phyloP scores from a whole-genome alignment of 2,329 filamentous ascomycete genomes.

The Salinomyces thailandicus region DNA sequence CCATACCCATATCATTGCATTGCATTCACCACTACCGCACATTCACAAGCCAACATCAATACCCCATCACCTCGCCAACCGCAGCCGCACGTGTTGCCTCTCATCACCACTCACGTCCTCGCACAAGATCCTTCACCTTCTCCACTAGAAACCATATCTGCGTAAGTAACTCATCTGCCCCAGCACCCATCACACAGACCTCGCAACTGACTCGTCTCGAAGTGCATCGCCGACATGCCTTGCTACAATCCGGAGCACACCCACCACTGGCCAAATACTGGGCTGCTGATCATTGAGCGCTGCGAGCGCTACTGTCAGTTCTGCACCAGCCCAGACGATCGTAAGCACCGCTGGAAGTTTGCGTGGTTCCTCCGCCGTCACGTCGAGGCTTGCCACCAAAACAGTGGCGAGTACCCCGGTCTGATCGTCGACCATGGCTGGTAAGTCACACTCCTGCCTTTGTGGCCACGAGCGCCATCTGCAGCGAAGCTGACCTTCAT shows the following conservation, averaged over 20 bases:
- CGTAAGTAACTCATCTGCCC: too few species aligned
- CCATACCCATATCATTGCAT: background rate
- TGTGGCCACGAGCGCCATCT: too few species aligned
- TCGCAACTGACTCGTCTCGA: too few species aligned
- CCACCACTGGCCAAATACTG: constrained; percentile 18
- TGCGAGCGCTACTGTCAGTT: constrained; percentile 21
- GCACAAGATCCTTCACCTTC: background rate
- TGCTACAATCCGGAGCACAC: constrained; percentile 17
- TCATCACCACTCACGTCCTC: background rate
- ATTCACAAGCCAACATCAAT: background rate
- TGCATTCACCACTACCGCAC: background rate
- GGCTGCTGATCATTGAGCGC: constrained; percentile 16
- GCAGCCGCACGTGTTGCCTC: background rate
- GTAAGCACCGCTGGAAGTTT: constrained; percentile 15
- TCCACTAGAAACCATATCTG: background rate
- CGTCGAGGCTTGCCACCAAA: constrained; percentile 16
- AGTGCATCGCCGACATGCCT: constrained; percentile 13
- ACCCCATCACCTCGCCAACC: background rate
- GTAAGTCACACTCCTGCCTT: constrained; percentile 12
- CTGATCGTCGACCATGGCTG: constrained; percentile 13
- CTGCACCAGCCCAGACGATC: constrained; percentile 11
- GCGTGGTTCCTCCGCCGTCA: constrained; percentile 23
- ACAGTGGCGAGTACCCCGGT: constrained; percentile 10
- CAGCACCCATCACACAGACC: too few species aligned
- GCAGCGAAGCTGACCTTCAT: too few species aligned